These are phyloP conservation scores for Alternaria arborescens DNA, from an alignment of 2,329 filamentous ascomycete genomes.

Conservation along the genomic window DNA sequence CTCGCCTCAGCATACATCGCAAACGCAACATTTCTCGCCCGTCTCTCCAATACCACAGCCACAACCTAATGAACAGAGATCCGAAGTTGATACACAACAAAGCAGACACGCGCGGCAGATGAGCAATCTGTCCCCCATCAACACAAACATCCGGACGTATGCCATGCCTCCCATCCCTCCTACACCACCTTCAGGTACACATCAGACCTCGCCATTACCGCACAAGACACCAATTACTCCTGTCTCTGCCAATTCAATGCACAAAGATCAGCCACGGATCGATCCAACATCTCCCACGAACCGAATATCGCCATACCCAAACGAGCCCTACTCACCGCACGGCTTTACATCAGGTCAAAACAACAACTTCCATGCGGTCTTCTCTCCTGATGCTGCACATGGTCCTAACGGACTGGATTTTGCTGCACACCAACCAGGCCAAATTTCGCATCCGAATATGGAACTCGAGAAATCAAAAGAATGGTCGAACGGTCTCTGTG, in stretches of 20 bases:
- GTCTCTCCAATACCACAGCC: constrained; percentile 35
- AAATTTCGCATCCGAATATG: constrained; percentile 56
- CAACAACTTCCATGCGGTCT: constrained; percentile 41
- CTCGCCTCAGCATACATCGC: constrained; percentile 31
- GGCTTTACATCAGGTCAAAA: constrained; percentile 33
- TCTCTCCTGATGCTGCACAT: constrained; percentile 47
- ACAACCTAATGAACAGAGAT: constrained; percentile 21
- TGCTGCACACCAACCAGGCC: constrained; percentile 49
- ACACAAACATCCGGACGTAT: constrained; percentile 35
- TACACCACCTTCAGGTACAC: constrained; percentile 34
- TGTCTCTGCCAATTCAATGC: constrained; percentile 27
- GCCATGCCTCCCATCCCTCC: constrained; percentile 39
- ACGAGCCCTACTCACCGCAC: constrained; percentile 47
- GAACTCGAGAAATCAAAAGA: constrained; percentile 27
- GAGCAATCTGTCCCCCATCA: constrained; percentile 44
- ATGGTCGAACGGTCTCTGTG: constrained; percentile 48
- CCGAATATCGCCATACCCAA: constrained; percentile 25
- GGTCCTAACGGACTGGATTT: constrained; percentile 52
- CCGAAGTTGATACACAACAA: constrained; percentile 29
- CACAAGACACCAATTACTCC: constrained; percentile 43
- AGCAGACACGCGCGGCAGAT: constrained; percentile 42
- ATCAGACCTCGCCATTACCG: constrained; percentile 33
- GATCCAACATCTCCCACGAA: constrained; percentile 12
- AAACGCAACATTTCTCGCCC: constrained; percentile 31
- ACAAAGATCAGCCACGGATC: constrained; percentile 14